These are phyloP conservation scores for Casuarina cunninghamiana DNA, from an alignment of 306 rosid genomes.

Conservation along the genomic window DNA sequence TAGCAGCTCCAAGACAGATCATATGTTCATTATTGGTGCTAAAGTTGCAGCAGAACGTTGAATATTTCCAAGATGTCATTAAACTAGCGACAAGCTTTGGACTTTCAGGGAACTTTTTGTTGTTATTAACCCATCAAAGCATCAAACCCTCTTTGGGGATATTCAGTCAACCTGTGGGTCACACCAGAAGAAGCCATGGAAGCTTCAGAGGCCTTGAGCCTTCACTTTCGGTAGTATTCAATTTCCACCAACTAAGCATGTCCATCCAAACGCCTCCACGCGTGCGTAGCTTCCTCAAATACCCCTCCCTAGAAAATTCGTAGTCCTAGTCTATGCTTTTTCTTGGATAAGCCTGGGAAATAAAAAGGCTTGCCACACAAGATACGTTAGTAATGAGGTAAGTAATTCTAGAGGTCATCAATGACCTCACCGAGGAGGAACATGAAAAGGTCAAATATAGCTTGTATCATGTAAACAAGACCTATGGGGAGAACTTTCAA, in stretches of 20 bases:
- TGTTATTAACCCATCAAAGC: conserved; percentile 29
- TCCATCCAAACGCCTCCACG: conserved; percentile 21
- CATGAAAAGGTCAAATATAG: conserved; percentile 4
- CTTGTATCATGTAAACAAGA: neutral
- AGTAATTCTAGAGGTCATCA: neutral
- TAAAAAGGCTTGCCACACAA: conserved; percentile 12
- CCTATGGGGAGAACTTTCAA: neutral
- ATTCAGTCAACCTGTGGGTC: conserved; percentile 42
- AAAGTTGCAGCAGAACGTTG: neutral
- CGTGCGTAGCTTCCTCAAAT: conserved; percentile 5
- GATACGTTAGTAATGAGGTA: neutral
- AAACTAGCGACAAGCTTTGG: conserved; percentile 19
- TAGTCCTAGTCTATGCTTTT: neutral
- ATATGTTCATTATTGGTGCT: neutral
- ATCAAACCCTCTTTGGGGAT: neutral
- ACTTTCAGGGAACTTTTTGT: conserved; percentile 17
- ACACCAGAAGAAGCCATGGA: conserved; percentile 25
- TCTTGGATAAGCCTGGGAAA: neutral
- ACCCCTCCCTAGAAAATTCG: neutral
- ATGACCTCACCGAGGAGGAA: conserved; percentile 28
- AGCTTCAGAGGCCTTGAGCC: conserved; percentile 27
- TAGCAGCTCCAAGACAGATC: neutral
- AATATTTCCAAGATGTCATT: neutral
- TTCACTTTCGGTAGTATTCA: conserved; percentile 13
- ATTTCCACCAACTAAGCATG: neutral